Conservation (phyloP, 2,329 filamentous ascomycete genomes). For the Colletotrichum lupini region DNA sequence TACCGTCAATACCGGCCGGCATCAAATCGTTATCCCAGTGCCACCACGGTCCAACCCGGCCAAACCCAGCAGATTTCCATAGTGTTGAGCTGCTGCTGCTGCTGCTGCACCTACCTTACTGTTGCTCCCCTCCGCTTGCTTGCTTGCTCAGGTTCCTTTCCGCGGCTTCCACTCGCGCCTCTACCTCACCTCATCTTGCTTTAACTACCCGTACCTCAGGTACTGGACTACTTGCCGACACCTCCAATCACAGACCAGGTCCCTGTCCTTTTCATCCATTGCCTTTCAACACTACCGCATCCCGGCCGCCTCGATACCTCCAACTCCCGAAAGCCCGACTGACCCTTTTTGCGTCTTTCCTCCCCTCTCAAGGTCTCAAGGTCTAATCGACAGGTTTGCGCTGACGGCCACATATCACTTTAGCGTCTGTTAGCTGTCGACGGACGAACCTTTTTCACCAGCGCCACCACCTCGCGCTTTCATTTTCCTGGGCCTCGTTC, state of each 20-base stretch:
- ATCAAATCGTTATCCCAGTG: background rate
- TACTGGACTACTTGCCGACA: background rate
- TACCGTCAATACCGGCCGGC: constrained; percentile 1
- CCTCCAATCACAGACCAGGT: constrained; percentile 31
- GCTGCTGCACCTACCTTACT: constrained; percentile 1
- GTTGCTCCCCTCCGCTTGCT: background rate
- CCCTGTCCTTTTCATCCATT: constrained; percentile 30
- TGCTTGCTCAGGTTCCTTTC: background rate
- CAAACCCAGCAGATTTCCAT: constrained; percentile 31
- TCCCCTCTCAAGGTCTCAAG: constrained; percentile 7
- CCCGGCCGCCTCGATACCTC: constrained; percentile 27
- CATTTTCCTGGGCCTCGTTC: background rate
- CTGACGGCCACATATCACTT: constrained; percentile 30
- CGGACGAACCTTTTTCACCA: constrained; percentile 27
- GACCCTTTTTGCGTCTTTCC: constrained; percentile 4
- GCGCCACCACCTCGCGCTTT: constrained; percentile 32
- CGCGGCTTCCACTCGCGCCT: constrained; percentile 21
- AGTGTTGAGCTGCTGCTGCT: constrained; percentile 23
- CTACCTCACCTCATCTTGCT: background rate
- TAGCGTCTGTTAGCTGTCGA: constrained; percentile 31
- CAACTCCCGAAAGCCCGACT: constrained; percentile 26
- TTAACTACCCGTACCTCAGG: no score
- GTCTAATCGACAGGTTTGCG: constrained; percentile 25
- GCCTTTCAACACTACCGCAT: constrained; percentile 2
- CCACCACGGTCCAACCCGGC: constrained; percentile 20